Conservation (phyloP, 2,329 filamentous ascomycete species). For the Fusarium mexicanum region DNA sequence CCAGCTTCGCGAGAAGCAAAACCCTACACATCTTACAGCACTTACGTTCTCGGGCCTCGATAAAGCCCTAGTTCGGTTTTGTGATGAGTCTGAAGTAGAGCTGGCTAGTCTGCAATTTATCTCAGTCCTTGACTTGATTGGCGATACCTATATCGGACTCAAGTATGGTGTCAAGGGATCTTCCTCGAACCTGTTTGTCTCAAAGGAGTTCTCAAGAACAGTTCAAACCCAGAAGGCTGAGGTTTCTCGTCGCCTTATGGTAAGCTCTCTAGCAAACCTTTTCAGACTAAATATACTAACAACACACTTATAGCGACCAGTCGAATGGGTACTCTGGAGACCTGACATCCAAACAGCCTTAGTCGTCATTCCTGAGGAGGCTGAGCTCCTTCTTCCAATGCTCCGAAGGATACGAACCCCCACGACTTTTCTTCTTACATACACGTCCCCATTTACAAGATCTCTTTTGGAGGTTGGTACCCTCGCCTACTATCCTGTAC, state of each 20-base stretch:
- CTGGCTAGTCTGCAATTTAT: not conserved
- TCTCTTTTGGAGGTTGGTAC: not conserved
- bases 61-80: not conserved
- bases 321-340: slow-evolving; percentile 4
- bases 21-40: slow-evolving; percentile 52
- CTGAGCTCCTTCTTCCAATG: not conserved
- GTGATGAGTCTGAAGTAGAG: not conserved
- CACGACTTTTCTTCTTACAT: not conserved
- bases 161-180: not conserved
- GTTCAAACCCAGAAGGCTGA: not conserved
- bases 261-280: not conserved
- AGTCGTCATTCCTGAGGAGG: not conserved
- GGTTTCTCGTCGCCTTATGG: not conserved
- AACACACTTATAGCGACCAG: not conserved
- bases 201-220: not conserved
- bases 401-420: not conserved
- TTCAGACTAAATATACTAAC: not conserved
- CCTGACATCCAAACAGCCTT: not conserved
- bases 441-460: not conserved
- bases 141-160: not conserved
- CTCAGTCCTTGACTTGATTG: not conserved
- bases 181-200: not conserved
- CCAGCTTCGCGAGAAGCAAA: slow-evolving; percentile 63
- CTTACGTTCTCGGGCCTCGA: slow-evolving; percentile 58
- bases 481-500: not conserved